Conservation (phyloP, 257 asterid species). For the Primulina eburnea region DNA sequence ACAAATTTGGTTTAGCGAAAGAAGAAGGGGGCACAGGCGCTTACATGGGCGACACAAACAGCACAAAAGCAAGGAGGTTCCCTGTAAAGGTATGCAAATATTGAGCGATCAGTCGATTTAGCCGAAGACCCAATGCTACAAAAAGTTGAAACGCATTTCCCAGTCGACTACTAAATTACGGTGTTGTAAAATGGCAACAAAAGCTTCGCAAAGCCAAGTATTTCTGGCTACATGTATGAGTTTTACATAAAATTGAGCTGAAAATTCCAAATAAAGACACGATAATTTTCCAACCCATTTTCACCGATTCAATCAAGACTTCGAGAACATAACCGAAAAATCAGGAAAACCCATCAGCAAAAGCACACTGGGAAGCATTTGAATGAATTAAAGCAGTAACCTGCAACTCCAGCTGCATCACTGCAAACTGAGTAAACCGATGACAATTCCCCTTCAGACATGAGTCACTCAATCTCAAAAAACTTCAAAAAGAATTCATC, state of each 20-base stretch:
- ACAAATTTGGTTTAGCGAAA: background rate
- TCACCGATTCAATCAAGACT: background rate
- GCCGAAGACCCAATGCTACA: too few species aligned
- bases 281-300: background rate
- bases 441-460: background rate
- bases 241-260: background rate
- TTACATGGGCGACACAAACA: slow-evolving; percentile 66
- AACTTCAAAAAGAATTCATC: background rate
- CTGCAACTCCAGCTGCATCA: slow-evolving; percentile 59
- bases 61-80: slow-evolving; percentile 59
- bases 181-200: too few species aligned
- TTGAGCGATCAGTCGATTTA: too few species aligned
- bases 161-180: too few species aligned
- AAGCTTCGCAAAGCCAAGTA: too few species aligned
- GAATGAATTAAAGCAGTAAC: slow-evolving; percentile 18
- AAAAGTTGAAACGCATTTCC: too few species aligned
- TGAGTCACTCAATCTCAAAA: background rate
- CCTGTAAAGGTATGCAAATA: slow-evolving; percentile 41
- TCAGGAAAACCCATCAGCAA: background rate
- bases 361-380: background rate
- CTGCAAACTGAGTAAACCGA: slow-evolving; percentile 26
- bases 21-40: slow-evolving; percentile 21
- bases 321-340: background rate
- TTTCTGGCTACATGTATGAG: too few species aligned
- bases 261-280: background rate